Percentiles rank a stretch among this genome's conserved stretches.
phyloP scores from a whole-genome alignment of 2,329 filamentous ascomycete species.

The Fusarium mangiferae region DNA sequence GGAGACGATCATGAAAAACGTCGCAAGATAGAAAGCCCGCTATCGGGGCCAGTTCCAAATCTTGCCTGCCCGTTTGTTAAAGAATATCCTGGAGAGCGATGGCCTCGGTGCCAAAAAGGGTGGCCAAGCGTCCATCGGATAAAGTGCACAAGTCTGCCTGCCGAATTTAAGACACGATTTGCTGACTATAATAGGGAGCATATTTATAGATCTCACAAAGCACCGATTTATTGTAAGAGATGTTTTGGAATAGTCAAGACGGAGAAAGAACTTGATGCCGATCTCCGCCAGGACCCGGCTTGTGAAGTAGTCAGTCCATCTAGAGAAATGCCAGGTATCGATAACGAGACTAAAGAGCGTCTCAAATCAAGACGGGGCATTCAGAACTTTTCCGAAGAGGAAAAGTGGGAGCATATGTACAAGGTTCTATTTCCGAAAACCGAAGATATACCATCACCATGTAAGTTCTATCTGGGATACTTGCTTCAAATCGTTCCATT shows the following conservation, averaged over 20 bases:
- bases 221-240: slow-evolving; percentile 18
- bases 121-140: slow-evolving; percentile 22
- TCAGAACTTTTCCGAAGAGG: slow-evolving; percentile 8
- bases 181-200: slow-evolving; percentile 17
- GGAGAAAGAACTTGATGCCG: slow-evolving; percentile 1
- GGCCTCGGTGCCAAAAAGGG: slow-evolving; percentile 2
- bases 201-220: slow-evolving; percentile 13
- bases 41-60: not conserved
- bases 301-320: slow-evolving; percentile 4
- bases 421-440: slow-evolving; percentile 18
- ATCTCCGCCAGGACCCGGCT: not conserved
- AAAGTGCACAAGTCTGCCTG: slow-evolving; percentile 1
- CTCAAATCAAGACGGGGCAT: slow-evolving; percentile 11
- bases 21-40: slow-evolving; percentile 3
- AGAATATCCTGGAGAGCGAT: slow-evolving; percentile 3
- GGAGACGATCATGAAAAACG: slow-evolving; percentile 29
- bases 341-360: not conserved
- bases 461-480: not conserved
- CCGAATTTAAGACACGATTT: no score
- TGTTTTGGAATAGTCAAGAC: slow-evolving; percentile 8
- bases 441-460: slow-evolving; percentile 13
- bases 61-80: slow-evolving; percentile 29
- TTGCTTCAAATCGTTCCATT: not conserved
- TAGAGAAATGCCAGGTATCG: slow-evolving; percentile 1
- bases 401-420: slow-evolving; percentile 24